Base-by-base conservation (phyloP, 768 basidiomycete genomes). In the Phylloporus sp. region DNA sequence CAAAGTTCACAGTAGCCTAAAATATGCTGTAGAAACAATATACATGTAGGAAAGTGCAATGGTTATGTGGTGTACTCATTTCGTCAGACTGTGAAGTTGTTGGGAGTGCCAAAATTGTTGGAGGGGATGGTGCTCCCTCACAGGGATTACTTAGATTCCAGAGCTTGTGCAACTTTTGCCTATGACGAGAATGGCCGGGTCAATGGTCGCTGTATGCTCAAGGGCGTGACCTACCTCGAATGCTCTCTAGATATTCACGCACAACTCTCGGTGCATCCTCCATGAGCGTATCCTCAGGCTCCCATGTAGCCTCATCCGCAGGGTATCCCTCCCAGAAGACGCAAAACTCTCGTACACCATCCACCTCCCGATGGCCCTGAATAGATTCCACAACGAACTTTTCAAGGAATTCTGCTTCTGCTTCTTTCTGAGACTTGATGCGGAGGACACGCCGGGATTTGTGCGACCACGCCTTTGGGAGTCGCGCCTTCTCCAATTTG, bases 241-340 rank as follows among this genome's bases (percentile, higher is more conserved):
- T 34, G 8, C 42, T 44, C 38, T 45, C 40, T 36, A 65, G 46
- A 50, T 78, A 83, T 24, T 70, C 74, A 34, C 62, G 48, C 26
- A 84, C 67, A 0, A 65, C 55, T 0, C 26, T 29, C 0, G 80
- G 78, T 8, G 77, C 77, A 60, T 84, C 82, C 38, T 72, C 64
- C 47, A 65, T 36, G 26, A 84, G 67, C 5, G 59, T 59, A 8
- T 37, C 44, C 54, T 75, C 75, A 9, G 72, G 74, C 54, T 84
- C 81, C 82, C 82, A 84, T 23, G 81, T 79, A 9, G 74, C 78
- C 21, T 77, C 72, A 1, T 64, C 59, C 6, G 70, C 66, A 0
- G 69, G 40, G 56, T 82, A 84, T 0, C 81, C 80, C 29, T 64
- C 60, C 82, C 82, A 84, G 47, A 68, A 67, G 14, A 84, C 76